phyloP scores from a whole-genome alignment of 2,329 filamentous ascomycete genomes.

The Botrytis squamosa region DNA sequence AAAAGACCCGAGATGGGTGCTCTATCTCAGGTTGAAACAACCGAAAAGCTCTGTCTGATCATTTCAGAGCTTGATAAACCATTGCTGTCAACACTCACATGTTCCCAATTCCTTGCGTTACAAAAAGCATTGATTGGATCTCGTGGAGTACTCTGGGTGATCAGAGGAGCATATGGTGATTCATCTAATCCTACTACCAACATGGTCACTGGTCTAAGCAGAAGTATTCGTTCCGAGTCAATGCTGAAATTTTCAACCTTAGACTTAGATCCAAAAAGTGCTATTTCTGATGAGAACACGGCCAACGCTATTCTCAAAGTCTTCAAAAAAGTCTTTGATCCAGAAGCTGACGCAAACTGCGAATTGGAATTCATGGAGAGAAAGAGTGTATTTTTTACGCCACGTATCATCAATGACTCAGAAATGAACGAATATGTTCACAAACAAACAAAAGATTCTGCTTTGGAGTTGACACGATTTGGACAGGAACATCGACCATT shows the following conservation, averaged over 20 bases:
- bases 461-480: conserved; percentile 18
- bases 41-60: conserved; percentile 44
- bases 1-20: background rate
- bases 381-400: conserved; percentile 10
- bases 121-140: conserved; percentile 42
- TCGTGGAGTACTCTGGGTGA: conserved; percentile 51
- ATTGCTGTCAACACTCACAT: conserved; percentile 44
- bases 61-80: conserved; percentile 46
- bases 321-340: background rate
- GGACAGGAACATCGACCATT: conserved; percentile 26
- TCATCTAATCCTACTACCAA: conserved; percentile 33
- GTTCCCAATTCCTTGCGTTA: conserved; percentile 45
- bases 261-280: conserved; percentile 14
- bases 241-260: conserved; percentile 20
- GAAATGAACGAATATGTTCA: conserved; percentile 33
- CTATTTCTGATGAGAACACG: background rate
- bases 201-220: conserved; percentile 27
- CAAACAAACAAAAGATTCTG: conserved; percentile 10
- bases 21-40: conserved; percentile 37
- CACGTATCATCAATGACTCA: conserved; percentile 20
- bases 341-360: background rate
- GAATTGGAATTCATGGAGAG: conserved; percentile 10
- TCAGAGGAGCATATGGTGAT: conserved; percentile 44
- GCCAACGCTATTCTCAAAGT: background rate
- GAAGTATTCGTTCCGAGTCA: conserved; percentile 21